Evolutionary conservation across 257 asterid species (phyloP).

Genomic region (Gardenia jasminoides): DNA sequence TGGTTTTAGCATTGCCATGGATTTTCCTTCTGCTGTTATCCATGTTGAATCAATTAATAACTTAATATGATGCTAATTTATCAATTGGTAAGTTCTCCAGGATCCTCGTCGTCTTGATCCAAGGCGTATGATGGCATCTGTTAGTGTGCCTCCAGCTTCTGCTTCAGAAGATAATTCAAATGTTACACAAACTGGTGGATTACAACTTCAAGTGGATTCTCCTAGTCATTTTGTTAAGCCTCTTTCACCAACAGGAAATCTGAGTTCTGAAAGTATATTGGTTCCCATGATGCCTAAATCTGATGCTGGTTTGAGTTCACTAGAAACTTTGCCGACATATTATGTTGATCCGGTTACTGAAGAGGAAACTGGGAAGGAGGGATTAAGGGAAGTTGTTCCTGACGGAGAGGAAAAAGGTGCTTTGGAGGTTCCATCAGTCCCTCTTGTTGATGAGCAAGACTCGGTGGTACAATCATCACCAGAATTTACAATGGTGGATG

Average conservation of each 20-base stretch:
- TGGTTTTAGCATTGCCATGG: not conserved
- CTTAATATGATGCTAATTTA: not conserved
- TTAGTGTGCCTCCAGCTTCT: conserved; percentile 48
- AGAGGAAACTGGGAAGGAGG: conserved; percentile 45
- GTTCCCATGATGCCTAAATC: conserved; percentile 38
- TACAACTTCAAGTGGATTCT: conserved; percentile 49
- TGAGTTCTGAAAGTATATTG: conserved; percentile 40
- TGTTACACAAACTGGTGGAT: conserved; percentile 37
- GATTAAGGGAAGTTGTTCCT: conserved; percentile 34
- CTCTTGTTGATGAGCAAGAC: conserved; percentile 47
- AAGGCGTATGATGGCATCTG: conserved; percentile 56
- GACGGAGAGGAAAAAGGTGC: conserved; percentile 41
- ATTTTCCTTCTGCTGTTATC: not conserved
- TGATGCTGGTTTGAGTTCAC: conserved; percentile 37
- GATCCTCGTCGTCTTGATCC: conserved; percentile 99
- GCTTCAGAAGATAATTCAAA: conserved; percentile 49
- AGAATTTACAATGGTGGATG: conserved; percentile 46
- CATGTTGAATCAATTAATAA: not conserved
- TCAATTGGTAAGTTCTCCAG: conserved; percentile 39
- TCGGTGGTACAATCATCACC: conserved; percentile 33
- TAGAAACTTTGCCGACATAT: conserved; percentile 35
- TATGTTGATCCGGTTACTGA: conserved; percentile 32
- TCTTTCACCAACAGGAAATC: conserved; percentile 31
- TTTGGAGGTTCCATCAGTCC: conserved; percentile 32
- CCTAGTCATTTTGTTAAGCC: conserved; percentile 36